phyloP scores from a whole-genome alignment of 2,329 filamentous ascomycete species.

The Diaporthe aspalathi region DNA sequence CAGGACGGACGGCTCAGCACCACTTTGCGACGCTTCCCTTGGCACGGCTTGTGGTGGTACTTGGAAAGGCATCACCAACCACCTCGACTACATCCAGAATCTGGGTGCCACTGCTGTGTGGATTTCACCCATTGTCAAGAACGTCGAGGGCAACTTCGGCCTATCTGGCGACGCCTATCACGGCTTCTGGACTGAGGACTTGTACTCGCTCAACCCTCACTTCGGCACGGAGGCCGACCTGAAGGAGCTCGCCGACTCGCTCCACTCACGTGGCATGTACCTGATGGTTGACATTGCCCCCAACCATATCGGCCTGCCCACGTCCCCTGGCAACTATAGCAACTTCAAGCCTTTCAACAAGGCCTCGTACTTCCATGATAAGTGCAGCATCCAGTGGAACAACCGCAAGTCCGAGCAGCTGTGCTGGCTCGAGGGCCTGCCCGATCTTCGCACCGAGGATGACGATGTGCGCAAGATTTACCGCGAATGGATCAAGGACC shows the following conservation, averaged over 20 bases:
- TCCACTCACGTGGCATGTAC: slow-evolving; percentile 68
- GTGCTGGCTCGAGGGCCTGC: slow-evolving; percentile 47
- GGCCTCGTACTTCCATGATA: slow-evolving; percentile 44
- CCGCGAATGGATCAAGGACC: slow-evolving; percentile 58
- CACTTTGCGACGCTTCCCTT: slow-evolving; percentile 46
- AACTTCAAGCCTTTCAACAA: slow-evolving; percentile 44
- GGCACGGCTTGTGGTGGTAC: slow-evolving; percentile 60
- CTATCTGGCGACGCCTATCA: slow-evolving; percentile 54
- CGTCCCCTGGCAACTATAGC: slow-evolving; percentile 38
- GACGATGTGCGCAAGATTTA: slow-evolving; percentile 55
- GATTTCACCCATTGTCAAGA: slow-evolving; percentile 59
- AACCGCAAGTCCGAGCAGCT: slow-evolving; percentile 32
- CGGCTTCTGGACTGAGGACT: slow-evolving; percentile 63
- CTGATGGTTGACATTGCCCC: slow-evolving; percentile 71
- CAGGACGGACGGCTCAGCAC: slow-evolving; percentile 50
- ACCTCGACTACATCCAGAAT: slow-evolving; percentile 60
- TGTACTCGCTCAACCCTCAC: slow-evolving; percentile 60
- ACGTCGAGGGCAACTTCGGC: slow-evolving; percentile 49
- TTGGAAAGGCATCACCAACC: slow-evolving; percentile 58
- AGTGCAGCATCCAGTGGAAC: slow-evolving; percentile 36
- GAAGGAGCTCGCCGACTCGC: slow-evolving; percentile 57
- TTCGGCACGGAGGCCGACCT: slow-evolving; percentile 65
- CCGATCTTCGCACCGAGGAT: slow-evolving; percentile 62
- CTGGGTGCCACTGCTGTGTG: slow-evolving; percentile 56
- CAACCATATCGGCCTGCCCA: slow-evolving; percentile 60